Evolutionary conservation across 2,329 filamentous ascomycete species (phyloP), one percentile per base, ranked within the genome.

Genomic region (Exophiala dermatitidis): DNA sequence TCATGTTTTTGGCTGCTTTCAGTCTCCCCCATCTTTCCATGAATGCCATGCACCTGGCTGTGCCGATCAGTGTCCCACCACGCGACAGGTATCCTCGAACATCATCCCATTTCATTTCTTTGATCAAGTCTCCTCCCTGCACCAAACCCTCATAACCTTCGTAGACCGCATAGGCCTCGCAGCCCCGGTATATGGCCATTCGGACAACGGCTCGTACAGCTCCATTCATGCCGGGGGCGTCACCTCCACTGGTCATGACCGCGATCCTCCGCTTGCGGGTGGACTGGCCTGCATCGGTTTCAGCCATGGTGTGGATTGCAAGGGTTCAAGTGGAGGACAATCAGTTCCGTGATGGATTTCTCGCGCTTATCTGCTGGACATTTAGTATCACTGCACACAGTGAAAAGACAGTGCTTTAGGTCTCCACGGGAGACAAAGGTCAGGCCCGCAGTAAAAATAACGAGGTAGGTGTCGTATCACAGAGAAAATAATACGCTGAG

Each of bases 141-240:
- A 98, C 91, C 50, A 98, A 79, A 40, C 93, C 93, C 67, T 97
- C 90, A 73, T 98, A 98, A 57, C 93, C 93, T 71, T 97, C 93
- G 71, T 91, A 93, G 68, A 93, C 76, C 63, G 84, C 88, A 65
- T 81, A 93, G 57, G 86, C 79, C 64, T 90, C 86, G 67, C 87
- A 91, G 57, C 81, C 84, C 71, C 87, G 81, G 70, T 93, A 83
- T 62, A 97, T 88, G 47, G 90, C 82, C 80, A 90, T 95, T 63
- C 93, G 86, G 54, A 98, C 88, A 30, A 95, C 87, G 46, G 90
- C 89, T 57, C 90, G 82, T 36, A 96, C 89, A 34, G 88, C 88
- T 57, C 84, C 89, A 71, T 93, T 95, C 90, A 96, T 96, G 68
- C 90, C 90, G 2, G 89, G 90, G 61, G 89, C 88, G 77, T 96